Evolutionary conservation across 495 filamentous ascomycete genomes (phyloP).

Genomic region (Neurospora tetraspora): DNA sequence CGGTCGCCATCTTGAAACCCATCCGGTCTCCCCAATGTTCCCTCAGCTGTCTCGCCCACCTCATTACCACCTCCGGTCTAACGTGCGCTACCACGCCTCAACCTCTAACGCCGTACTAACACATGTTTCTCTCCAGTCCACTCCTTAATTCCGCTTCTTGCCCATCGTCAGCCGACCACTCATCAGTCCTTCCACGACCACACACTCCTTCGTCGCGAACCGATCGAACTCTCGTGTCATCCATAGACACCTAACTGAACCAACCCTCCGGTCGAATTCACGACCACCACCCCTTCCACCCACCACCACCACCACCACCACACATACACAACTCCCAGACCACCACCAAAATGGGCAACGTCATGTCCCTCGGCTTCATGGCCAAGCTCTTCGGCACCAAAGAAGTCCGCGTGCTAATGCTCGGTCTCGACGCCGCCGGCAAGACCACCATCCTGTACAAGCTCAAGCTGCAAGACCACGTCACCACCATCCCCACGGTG

Average conservation of each 20-base stretch:
- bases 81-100: not conserved
- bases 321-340: not conserved
- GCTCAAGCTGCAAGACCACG: conserved; percentile 93
- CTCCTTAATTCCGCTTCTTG: not conserved
- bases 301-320: not conserved
- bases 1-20: not conserved
- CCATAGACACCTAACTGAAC: not conserved
- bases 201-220: not conserved
- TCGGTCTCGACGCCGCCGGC: conserved; percentile 93
- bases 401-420: conserved; percentile 97
- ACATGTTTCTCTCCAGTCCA: not conserved
- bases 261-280: not conserved
- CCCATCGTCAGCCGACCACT: not conserved
- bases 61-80: not conserved
- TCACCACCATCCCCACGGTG: conserved; percentile 98
- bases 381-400: conserved; percentile 97
- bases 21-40: not conserved
- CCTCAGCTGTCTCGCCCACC: not conserved
- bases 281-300: not conserved
- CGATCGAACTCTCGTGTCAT: not conserved
- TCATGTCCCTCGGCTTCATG: conserved; percentile 33
- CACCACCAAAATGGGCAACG: conserved; percentile 15
- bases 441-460: conserved; percentile 99
- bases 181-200: not conserved
- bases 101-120: not conserved